A percentile compares a stretch with the other conserved stretches of the same genome.
Conservation (phyloP, 768 basidiomycete genomes). For the Lactarius deliciosus region DNA sequence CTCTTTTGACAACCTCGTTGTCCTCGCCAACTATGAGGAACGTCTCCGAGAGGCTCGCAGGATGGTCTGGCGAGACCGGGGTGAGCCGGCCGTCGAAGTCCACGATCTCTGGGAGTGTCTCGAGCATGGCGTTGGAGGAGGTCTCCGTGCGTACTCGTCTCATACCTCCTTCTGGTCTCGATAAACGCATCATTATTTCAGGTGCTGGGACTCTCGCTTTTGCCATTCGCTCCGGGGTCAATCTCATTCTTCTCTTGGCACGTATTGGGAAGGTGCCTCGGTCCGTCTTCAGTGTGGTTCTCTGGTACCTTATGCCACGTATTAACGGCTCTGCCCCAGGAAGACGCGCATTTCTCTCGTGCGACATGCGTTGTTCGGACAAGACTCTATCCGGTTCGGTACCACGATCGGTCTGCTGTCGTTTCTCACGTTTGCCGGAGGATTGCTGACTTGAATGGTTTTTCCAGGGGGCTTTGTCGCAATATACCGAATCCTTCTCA, state of each 20-base stretch:
- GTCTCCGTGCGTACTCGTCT: slow-evolving; percentile 54
- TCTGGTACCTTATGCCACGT: background rate
- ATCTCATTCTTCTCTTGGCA: slow-evolving; percentile 72
- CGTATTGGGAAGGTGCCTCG: slow-evolving; percentile 48
- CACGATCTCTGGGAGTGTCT: slow-evolving; percentile 61
- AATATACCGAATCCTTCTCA: slow-evolving; percentile 77
- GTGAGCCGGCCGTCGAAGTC: slow-evolving; percentile 74
- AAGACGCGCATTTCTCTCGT: slow-evolving; percentile 66
- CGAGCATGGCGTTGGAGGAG: slow-evolving; percentile 68
- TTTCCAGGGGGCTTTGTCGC: slow-evolving; percentile 69
- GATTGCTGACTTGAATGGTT: background rate
- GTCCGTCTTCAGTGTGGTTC: background rate
- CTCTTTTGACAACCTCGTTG: slow-evolving; percentile 85
- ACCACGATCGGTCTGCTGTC: slow-evolving; percentile 70
- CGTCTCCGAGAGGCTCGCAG: slow-evolving; percentile 68
- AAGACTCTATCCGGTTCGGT: slow-evolving; percentile 81
- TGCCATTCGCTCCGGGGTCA: slow-evolving; percentile 78
- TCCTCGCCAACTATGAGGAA: slow-evolving; percentile 82
- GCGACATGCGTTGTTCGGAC: slow-evolving; percentile 79
- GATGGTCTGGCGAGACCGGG: slow-evolving; percentile 79
- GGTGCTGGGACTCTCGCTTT: slow-evolving; percentile 83
- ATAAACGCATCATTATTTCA: slow-evolving; percentile 34
- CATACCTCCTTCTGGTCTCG: background rate
- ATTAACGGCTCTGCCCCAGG: slow-evolving; percentile 39
- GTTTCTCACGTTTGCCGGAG: background rate